Base-by-base conservation (phyloP, 2,329 filamentous ascomycete species). In the Cadophora luteo-olivacea region DNA sequence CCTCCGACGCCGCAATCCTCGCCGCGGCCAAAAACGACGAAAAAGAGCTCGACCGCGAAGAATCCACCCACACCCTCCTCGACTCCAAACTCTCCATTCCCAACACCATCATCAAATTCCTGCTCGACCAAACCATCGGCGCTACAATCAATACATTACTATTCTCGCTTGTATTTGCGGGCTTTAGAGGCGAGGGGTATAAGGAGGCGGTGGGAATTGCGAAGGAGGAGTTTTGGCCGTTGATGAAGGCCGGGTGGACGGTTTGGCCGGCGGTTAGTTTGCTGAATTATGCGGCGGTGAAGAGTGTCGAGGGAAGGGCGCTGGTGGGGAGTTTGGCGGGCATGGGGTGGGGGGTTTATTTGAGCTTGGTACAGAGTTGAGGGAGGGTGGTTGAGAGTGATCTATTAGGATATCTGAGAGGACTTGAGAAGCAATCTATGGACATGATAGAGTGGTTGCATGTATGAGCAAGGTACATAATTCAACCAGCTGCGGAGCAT, bases 321-420 rank as follows among this genome's bases (percentile, higher is more conserved):
- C 80, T 94, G 41, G 86, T 94, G 70, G 91, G 89, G n/a, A 88
- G 89, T 72, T 78, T 91, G 62, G 91, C 91, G 22, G 92, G 92
- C 5, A 84, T 95, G 29, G 85, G 83, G 16, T 95, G 92, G 92
- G 89, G 90, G 0, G 83, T 94, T 52, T 94, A 92, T 78, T 82
- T 94, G 80, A 93, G 91, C 76, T 80, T 94, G 75, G 79, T 88
- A 71, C 85, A 84, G 48, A 82, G 80, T 29, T 72, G 54, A 63
- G 62, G 24, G 48, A 7, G 62, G 6, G 5, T 16, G 16, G 19
- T n/a, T 48, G 12, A 41, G 7, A 12, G 38, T 41, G 38, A 41
- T 9, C 3, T 41, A 11, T 41, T 4, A 19, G 45, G 45, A 48
- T 48, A n/a, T 41, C 11, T 16, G 12, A 45, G 41, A 19, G 41